Evolutionary conservation across 805 yeast genomes (phyloP).

Genomic region (Yarrowia porcina): DNA sequence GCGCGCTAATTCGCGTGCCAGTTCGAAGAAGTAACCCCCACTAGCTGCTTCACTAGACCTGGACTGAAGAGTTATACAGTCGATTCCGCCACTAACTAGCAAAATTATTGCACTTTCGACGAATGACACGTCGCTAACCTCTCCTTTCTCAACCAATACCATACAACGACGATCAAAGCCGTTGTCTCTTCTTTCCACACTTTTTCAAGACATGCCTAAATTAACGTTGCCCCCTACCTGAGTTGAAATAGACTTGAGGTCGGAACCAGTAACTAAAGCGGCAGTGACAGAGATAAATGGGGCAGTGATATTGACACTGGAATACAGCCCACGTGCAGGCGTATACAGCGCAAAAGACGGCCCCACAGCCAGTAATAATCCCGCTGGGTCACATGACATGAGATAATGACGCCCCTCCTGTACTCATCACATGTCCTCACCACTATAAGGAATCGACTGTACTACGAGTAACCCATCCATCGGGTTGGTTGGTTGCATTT

Average conservation of each 20-base stretch:
- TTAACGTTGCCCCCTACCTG: slow-evolving; percentile 8
- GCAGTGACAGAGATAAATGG: not conserved
- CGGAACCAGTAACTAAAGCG: slow-evolving; percentile 18
- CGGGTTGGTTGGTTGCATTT: not conserved
- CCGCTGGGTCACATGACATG: not conserved
- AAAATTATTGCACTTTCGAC: not conserved
- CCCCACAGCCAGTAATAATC: too few species aligned
- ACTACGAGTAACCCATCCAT: too few species aligned
- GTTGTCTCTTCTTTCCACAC: not conserved
- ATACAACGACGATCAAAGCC: not conserved
- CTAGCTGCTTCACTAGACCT: not conserved
- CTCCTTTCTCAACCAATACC: not conserved
- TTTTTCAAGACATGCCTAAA: not conserved
- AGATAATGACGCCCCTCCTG: not conserved
- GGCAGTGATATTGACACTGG: not conserved
- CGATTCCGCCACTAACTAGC: not conserved
- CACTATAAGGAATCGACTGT: too few species aligned
- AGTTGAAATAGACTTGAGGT: not conserved
- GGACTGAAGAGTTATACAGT: too few species aligned
- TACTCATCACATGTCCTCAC: not conserved
- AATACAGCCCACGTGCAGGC: not conserved
- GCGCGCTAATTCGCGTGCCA: not conserved
- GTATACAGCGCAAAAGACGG: not conserved
- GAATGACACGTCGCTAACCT: not conserved
- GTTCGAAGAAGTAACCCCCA: not conserved